Percentiles rank a stretch among this genome's conserved stretches.
Conservation (phyloP, 2,329 filamentous ascomycete species). For the Neonectria coccinea region DNA sequence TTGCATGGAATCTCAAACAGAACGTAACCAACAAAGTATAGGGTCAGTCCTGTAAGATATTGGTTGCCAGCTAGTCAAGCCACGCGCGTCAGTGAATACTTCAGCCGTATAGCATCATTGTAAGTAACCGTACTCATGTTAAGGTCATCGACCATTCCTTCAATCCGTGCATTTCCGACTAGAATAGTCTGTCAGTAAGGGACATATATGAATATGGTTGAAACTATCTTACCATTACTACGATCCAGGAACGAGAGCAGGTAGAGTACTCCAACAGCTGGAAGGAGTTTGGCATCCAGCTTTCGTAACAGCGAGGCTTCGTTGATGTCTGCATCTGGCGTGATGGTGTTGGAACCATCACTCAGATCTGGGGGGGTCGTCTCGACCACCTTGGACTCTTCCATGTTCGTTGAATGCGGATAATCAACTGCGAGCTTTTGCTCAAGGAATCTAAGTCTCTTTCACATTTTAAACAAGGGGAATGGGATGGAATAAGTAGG, state of each 20-base stretch:
- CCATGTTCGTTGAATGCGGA: neutral
- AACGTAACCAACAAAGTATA: conserved; percentile 74
- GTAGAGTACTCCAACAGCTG: conserved; percentile 66
- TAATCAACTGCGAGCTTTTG: neutral
- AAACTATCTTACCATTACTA: conserved; percentile 63
- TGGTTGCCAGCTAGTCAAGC: conserved; percentile 64
- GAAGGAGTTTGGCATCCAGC: conserved; percentile 63
- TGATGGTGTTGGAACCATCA: conserved; percentile 29
- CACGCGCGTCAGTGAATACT: neutral
- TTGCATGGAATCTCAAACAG: conserved; percentile 73
- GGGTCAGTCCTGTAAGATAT: conserved; percentile 73
- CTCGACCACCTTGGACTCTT: conserved; percentile 11
- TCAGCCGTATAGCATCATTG: fast-evolving
- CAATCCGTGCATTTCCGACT: conserved; percentile 70
- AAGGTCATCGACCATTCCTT: conserved; percentile 64
- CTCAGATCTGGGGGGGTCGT: conserved; percentile 35
- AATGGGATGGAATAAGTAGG: neutral
- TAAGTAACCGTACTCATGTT: conserved; percentile 61
- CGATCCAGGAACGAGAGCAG: conserved; percentile 68
- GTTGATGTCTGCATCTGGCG: conserved; percentile 52
- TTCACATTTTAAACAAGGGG: neutral
- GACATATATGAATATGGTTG: conserved; percentile 31
- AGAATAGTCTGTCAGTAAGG: conserved; percentile 29
- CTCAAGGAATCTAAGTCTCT: neutral
- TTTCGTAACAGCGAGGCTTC: conserved; percentile 70